A percentile compares a stretch with the other conserved stretches of the same genome.
Conservation (phyloP, 257 asterid species). For the Henckelia pumila region DNA sequence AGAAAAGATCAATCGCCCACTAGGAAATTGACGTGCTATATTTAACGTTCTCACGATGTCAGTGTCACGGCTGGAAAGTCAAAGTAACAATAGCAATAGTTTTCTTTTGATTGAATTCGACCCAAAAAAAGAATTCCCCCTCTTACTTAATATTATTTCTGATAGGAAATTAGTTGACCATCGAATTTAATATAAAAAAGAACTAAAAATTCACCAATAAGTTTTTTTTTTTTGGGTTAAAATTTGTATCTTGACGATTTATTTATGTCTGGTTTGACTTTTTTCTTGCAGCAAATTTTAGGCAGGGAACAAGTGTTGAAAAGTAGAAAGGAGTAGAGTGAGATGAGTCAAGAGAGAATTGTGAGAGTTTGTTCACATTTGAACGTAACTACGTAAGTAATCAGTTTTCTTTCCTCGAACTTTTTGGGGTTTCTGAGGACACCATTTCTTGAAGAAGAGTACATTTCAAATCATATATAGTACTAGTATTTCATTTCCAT, state of each 20-base stretch:
- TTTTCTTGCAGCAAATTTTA: constrained; percentile 31
- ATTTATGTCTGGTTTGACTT: background rate
- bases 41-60: background rate
- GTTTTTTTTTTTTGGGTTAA: too few relatives aligned
- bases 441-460: constrained; percentile 24
- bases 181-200: too few relatives aligned
- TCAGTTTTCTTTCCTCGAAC: background rate
- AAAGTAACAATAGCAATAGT: background rate
- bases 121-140: too few relatives aligned
- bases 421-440: constrained; percentile 21
- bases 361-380: constrained; percentile 16
- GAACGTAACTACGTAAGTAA: constrained; percentile 20
- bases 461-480: constrained; percentile 24
- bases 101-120: too few relatives aligned
- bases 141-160: background rate
- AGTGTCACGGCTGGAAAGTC: constrained; percentile 19
- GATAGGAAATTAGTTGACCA: background rate
- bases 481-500: constrained; percentile 14
- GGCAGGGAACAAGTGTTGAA: constrained; percentile 22
- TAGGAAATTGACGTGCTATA: background rate
- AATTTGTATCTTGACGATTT: background rate
- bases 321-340: background rate
- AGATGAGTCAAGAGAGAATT: background rate
- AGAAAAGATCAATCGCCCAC: background rate
- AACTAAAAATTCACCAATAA: too few relatives aligned